Evolutionary conservation across 2,329 filamentous ascomycete species (phyloP), one percentile per base, ranked within the genome.

Genomic region (Ceratocystis diversiconidia): DNA sequence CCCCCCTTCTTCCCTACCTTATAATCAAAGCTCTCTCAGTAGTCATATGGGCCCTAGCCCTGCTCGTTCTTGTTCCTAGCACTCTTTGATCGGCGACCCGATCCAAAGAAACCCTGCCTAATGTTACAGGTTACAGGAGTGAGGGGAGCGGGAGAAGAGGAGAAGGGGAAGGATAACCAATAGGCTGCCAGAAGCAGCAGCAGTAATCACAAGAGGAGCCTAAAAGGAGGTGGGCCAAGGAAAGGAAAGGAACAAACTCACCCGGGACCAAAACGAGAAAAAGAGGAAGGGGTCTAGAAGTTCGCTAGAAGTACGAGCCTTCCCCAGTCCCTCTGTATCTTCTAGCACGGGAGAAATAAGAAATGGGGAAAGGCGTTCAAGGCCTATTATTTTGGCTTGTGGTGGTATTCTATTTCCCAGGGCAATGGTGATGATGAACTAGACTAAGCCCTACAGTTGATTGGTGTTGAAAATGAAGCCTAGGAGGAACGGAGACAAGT

Each of bases 211-310:
- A 52, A 10, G 19, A 50, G 46, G 22, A 25, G 48, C 48, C 25
- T 15, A 32, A 59, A 59, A 59, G 25, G 25, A 32, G 25, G 15
- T 6, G 22, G 52, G 12, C 17, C 46, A 50, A 12, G 25, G 19
- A 12, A 22, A 12, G 50, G 50, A 25, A 12, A 32, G 52, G 32
- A 19, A 8, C 8, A 30, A 59, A 59, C 52, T 59, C 52, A 19
- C 52, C 52, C 28, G 52, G 19, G 48, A n/a, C 52, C 6, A 30
- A 3, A 30, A 30, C 5, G 17, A 59, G 12, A 32, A n/a, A 32
- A 59, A 59, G 52, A 32, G 52, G 52, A 59, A 57, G 52, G 25
- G 28, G 12, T 59, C 52, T 59, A 59, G 52, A 59, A 59, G 52
- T 8, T 59, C 52, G 52, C 28, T 59, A 59, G 52, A 59, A 59